Conservation (phyloP, 768 basidiomycete species). For the Hirschioporus abietinus region DNA sequence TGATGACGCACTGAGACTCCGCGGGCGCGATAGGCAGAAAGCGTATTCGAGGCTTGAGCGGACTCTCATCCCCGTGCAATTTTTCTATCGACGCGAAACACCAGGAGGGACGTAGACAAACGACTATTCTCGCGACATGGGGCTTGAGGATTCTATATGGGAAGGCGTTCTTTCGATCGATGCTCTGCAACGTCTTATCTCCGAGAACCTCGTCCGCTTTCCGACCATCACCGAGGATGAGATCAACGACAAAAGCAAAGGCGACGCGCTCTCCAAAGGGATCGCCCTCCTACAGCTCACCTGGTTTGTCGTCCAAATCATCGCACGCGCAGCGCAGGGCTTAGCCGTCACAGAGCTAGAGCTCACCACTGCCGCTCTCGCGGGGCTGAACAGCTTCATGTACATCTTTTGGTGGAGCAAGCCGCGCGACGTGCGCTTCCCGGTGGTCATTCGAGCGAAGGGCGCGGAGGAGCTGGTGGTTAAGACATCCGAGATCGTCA, state of each 20-base stretch:
- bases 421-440: constrained; percentile 7
- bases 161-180: background rate
- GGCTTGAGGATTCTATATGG: background rate
- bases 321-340: background rate
- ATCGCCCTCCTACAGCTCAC: background rate
- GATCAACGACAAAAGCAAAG: background rate
- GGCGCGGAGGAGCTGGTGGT: background rate
- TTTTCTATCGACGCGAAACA: background rate
- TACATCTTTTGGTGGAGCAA: constrained; percentile 11
- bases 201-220: background rate
- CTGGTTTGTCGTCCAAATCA: background rate
- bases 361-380: background rate
- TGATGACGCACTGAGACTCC: too few relatives aligned
- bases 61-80: background rate
- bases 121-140: background rate
- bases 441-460: background rate
- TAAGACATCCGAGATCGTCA: too few relatives aligned
- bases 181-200: background rate
- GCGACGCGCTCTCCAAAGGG: background rate
- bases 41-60: too few relatives aligned
- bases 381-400: constrained; percentile 7
- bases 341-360: background rate
- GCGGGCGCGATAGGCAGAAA: too few relatives aligned
- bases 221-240: background rate
- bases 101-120: background rate